Evolutionary conservation across 441 rosid genomes (phyloP), one percentile per base, ranked within the genome.

Genomic region (Pelargonium citronellum): DNA sequence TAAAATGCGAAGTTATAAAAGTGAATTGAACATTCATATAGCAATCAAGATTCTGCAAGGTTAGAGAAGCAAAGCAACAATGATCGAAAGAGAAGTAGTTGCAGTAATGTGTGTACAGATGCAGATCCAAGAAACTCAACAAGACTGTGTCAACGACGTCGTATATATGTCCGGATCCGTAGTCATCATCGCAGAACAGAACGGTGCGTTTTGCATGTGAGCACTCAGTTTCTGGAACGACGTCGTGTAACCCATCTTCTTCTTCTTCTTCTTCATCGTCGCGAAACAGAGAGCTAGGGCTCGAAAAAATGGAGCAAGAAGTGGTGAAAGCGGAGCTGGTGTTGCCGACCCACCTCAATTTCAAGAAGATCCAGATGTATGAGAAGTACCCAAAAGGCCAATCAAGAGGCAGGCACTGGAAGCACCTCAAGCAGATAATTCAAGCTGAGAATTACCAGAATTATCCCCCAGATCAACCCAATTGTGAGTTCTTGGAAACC

Each of bases 321-420:
- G 82, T 89, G 75, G 76, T 82, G 57, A 83, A 84, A 68, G 80
- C 90, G 5, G 98, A 91, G 82, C 63, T 90, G 64, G 94, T 94
- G 71, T 70, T 94, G 77, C 90, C 96, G 9, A 75, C 81, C 6
- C 81, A 81, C 67, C 65, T 87, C 78, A 83, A 89, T 71, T 94
- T 89, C 80, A 94, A 94, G 89, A 90, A 77, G 86, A 71, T 80
- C 13, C 97, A 94, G 69, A 68, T 84, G 58, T 84, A 78, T 22
- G 91, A 94, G 49, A 94, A 94, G 78, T 94, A 88, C 78, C 98
- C 98, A 0, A 91, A 94, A 71, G 96, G 96, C 20, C 96, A 94
- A 74, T 69, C 95, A 13, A 86, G 88, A 71, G 87, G 90, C 66
- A 83, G 95, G 79, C 87, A 85, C 41, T 94, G 97, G 95, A 94